phyloP scores from a whole-genome alignment of 495 filamentous ascomycete species.

The Pseudoneurospora amorphoporcata region DNA sequence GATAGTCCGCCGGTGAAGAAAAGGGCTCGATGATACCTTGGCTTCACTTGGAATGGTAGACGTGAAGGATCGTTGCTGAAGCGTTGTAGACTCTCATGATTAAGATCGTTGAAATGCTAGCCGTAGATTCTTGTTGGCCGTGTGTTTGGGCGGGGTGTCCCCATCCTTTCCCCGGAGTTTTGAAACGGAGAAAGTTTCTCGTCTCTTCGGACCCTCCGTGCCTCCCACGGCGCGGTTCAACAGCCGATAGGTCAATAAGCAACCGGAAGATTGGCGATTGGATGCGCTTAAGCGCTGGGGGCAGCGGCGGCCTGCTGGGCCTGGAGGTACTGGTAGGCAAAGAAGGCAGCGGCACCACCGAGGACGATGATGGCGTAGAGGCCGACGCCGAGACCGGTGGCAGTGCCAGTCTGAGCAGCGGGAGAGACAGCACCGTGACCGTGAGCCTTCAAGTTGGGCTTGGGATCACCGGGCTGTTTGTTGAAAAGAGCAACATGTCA shows the following conservation, averaged over 20 bases:
- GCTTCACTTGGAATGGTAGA: neutral
- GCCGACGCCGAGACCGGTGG: conserved; percentile 58
- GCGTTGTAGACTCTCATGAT: neutral
- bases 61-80: neutral
- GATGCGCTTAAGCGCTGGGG: conserved; percentile 17
- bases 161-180: neutral
- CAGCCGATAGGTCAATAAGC: neutral
- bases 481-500: conserved; percentile 8
- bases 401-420: conserved; percentile 37
- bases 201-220: neutral
- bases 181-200: neutral
- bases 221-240: neutral
- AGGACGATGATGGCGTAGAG: conserved; percentile 75
- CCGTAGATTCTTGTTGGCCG: neutral
- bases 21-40: neutral
- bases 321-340: conserved; percentile 80
- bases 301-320: conserved; percentile 35
- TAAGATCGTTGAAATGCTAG: neutral
- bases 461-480: conserved; percentile 73
- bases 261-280: neutral
- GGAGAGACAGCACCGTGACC: conserved; percentile 34
- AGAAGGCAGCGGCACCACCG: conserved; percentile 68
- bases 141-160: neutral
- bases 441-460: conserved; percentile 51
- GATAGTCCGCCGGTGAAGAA: neutral